Base-by-base conservation (phyloP, 202 grass and related monocot species). In the Schoenoplectus triqueter region DNA sequence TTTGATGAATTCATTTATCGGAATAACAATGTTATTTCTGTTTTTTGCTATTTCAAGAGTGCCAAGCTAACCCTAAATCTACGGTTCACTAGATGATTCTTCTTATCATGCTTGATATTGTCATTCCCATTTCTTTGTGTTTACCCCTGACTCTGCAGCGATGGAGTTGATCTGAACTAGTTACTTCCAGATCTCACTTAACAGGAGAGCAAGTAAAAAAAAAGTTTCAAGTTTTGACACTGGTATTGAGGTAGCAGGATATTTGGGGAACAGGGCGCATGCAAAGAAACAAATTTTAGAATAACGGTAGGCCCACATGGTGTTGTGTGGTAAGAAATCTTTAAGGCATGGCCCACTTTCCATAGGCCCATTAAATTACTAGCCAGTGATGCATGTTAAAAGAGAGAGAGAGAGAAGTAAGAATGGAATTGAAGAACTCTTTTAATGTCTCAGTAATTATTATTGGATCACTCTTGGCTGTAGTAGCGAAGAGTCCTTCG, bases 251-350 rank as follows among this genome's bases (percentile, higher is more conserved):
- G 75, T 79, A 41, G 54, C 14, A 40, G 54, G 59, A 79, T 79
- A 60, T 79, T 79, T 79, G 52, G 75, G 55, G 39, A 78, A 61
- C 6, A 61, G 75, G 1, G 75, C 75, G 75, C 75, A 78, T 61
- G 75, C 75, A 78, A 44, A 55, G 13, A 78, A 78, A 78, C 75
- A 45, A 19, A 21, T 78, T 18, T 61, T 18, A 17, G 75, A 59
- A 61, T 79, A 45, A 39, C 57, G 50, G 73, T 77, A 42, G 73
- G 51, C 73, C 51, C 73, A 2, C 5, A 49, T 31, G 72, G 49
- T 49, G 8, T 59, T 59, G 21, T 77, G 54, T 79, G 75, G 55
- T 79, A 79, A 60, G 2, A 61, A 60, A 45, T 45, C 14, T 61
- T 61, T 45, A 79, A 60, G 61, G 54, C 6, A 79, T 79, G 72